Conservation (phyloP, 345 rosid species). For the Ceriops tagal region DNA sequence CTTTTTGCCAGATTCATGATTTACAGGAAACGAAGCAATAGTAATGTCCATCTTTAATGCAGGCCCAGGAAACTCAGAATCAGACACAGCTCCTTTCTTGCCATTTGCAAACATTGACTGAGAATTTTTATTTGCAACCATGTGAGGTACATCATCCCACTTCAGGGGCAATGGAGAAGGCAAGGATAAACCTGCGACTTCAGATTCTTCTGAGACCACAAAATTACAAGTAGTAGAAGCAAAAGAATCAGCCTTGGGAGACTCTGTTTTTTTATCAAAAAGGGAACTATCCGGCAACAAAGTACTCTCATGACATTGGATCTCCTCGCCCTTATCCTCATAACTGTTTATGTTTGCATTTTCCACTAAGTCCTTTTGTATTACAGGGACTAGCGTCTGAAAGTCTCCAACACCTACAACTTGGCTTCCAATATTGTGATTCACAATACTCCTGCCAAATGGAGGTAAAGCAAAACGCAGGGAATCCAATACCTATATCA, state of each 20-base stretch:
- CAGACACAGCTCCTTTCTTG: conserved; percentile 21
- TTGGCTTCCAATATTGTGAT: conserved; percentile 21
- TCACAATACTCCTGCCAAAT: conserved; percentile 22
- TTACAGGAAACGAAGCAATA: conserved; percentile 33
- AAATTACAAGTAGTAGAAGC: background rate
- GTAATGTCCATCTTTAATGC: conserved; percentile 16
- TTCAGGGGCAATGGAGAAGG: conserved; percentile 24
- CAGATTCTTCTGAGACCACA: conserved; percentile 28
- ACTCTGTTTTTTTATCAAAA: conserved; percentile 18
- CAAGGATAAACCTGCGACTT: conserved; percentile 22
- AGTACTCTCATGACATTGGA: conserved; percentile 29
- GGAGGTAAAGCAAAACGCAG: conserved; percentile 24
- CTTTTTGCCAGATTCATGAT: conserved; percentile 27
- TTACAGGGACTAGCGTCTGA: conserved; percentile 3
- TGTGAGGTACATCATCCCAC: conserved; percentile 37
- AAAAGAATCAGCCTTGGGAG: background rate
- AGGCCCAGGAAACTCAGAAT: conserved; percentile 16
- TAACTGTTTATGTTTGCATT: conserved; percentile 15
- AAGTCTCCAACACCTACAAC: conserved; percentile 20
- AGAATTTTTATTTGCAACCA: conserved; percentile 22
- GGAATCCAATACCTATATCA: conserved; percentile 39
- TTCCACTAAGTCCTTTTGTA: conserved; percentile 19
- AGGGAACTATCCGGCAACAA: conserved; percentile 21
- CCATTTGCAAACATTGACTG: conserved; percentile 28
- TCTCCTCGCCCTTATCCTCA: conserved; percentile 12